These are phyloP conservation scores for Ustilago lituana DNA, from an alignment of 1,284 basidiomycete species.

Conservation along the genomic window DNA sequence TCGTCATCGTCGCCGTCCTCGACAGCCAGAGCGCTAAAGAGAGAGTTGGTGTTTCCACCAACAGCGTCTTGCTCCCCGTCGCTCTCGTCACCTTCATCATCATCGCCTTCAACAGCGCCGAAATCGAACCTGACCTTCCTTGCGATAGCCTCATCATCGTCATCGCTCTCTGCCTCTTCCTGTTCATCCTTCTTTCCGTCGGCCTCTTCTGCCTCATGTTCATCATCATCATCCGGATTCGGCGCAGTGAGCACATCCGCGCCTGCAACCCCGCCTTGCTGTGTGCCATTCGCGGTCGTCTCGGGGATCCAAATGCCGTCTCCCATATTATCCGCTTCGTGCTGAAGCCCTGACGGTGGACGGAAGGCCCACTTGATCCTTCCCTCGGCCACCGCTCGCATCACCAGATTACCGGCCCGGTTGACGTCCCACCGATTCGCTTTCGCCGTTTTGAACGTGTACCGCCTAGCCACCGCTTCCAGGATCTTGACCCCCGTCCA, in stretches of 20 bases:
- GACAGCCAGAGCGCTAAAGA: conserved; percentile 43
- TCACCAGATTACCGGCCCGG: conserved; percentile 82
- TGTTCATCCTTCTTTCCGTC: conserved; percentile 6
- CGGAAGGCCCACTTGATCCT: conserved; percentile 80
- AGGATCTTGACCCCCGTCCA: conserved; percentile 87
- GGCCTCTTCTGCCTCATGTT: conserved; percentile 23
- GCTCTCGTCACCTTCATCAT: conserved; percentile 15
- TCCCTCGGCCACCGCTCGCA: conserved; percentile 77
- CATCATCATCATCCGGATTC: conserved; percentile 35
- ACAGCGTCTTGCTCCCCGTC: conserved; percentile 1
- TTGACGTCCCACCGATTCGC: conserved; percentile 86
- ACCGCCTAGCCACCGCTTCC: conserved; percentile 78
- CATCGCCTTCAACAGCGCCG: conserved; percentile 15
- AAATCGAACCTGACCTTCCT: conserved; percentile 33
- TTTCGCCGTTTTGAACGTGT: conserved; percentile 81
- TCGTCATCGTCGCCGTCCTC: conserved; percentile 36
- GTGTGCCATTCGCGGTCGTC: no score
- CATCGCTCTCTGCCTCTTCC: conserved; percentile 5
- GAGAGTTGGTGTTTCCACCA: conserved; percentile 12
- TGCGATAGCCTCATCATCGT: conserved; percentile 20
- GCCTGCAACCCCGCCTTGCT: background rate
- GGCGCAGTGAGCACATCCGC: conserved; percentile 31
- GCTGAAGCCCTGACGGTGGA: conserved; percentile 15
- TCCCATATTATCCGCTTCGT: background rate
- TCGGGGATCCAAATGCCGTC: conserved; percentile 43